These are phyloP conservation scores for Candida xiaguanensis DNA, from an alignment of 805 yeast species.

Conservation along the genomic window DNA sequence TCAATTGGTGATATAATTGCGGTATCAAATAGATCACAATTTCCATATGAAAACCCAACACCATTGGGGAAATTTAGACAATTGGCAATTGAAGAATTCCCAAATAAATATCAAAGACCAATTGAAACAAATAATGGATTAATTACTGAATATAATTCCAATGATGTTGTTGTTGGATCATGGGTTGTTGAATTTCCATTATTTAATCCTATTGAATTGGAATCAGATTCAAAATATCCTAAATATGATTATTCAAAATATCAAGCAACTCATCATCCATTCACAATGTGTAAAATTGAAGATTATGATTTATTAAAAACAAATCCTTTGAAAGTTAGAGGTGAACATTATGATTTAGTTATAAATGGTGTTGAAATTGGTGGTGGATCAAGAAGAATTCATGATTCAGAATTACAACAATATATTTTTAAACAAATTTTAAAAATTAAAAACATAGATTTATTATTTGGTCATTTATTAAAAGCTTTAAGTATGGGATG, in stretches of 20 bases:
- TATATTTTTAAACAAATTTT: constrained; percentile 67
- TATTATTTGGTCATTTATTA: constrained; percentile 80
- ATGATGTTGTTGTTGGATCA: constrained; percentile 51
- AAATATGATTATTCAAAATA: constrained; percentile 45
- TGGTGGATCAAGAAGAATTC: constrained; percentile 95
- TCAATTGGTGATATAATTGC: constrained; percentile 73
- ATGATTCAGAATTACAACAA: constrained; percentile 75
- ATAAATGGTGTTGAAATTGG: constrained; percentile 94
- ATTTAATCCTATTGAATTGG: constrained; percentile 69
- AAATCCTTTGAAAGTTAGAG: constrained; percentile 63
- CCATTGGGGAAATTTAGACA: constrained; percentile 89
- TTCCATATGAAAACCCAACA: constrained; percentile 89
- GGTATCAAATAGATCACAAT: constrained; percentile 64
- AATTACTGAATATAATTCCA: constrained; percentile 15
- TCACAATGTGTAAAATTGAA: constrained; percentile 80
- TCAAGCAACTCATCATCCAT: constrained; percentile 92
- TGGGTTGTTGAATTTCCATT: constrained; percentile 96
- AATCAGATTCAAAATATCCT: constrained; percentile 48
- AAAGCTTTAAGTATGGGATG: constrained; percentile 84
- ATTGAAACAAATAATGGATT: constrained; percentile 14
- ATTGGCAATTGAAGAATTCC: constrained; percentile 55
- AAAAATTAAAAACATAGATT: constrained; percentile 52
- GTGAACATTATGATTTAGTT: constrained; percentile 93
- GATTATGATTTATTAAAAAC: constrained; percentile 57
- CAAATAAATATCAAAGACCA: constrained; percentile 47